Conservation (phyloP, 2,329 filamentous ascomycete genomes). For the Volutella citrinella region DNA sequence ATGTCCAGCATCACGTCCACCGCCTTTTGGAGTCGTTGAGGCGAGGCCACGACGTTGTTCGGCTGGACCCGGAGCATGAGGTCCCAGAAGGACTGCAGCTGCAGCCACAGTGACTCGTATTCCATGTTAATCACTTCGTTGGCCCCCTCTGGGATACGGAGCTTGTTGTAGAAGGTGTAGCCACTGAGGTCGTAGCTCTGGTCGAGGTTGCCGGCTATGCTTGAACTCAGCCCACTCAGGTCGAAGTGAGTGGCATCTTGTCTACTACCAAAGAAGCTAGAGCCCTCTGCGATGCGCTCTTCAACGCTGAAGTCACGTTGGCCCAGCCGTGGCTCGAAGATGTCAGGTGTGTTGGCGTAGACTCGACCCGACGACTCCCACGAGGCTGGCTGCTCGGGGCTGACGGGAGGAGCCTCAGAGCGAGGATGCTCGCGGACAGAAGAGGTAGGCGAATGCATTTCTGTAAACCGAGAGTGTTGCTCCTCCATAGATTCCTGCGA, state of each 20-base stretch:
- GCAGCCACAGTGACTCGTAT: constrained; percentile 11
- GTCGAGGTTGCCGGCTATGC: constrained; percentile 7
- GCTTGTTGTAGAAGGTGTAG: not conserved
- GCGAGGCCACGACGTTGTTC: constrained; percentile 5
- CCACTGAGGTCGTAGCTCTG: constrained; percentile 4
- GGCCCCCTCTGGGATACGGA: not conserved
- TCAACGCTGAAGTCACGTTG: not conserved
- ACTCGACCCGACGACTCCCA: too few relatives aligned
- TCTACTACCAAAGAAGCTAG: not conserved
- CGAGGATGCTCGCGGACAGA: too few relatives aligned
- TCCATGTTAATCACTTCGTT: constrained; percentile 3
- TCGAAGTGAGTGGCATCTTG: not conserved
- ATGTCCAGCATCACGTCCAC: constrained; percentile 14
- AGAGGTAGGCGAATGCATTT: too few relatives aligned
- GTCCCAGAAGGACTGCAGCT: constrained; percentile 15
- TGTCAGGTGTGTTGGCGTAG: not conserved
- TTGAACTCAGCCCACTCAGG: not conserved
- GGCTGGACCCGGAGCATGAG: constrained; percentile 15
- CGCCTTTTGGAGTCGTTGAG: not conserved
- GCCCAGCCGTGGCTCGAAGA: too few relatives aligned
- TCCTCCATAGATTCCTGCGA: too few relatives aligned
- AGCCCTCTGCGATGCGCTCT: not conserved
- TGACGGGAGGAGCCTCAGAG: not conserved
- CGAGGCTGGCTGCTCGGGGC: not conserved
- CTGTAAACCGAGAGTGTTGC: too few relatives aligned